phyloP scores from a whole-genome alignment of 768 basidiomycete genomes.

The Trichaptum fuscoviolaceum region DNA sequence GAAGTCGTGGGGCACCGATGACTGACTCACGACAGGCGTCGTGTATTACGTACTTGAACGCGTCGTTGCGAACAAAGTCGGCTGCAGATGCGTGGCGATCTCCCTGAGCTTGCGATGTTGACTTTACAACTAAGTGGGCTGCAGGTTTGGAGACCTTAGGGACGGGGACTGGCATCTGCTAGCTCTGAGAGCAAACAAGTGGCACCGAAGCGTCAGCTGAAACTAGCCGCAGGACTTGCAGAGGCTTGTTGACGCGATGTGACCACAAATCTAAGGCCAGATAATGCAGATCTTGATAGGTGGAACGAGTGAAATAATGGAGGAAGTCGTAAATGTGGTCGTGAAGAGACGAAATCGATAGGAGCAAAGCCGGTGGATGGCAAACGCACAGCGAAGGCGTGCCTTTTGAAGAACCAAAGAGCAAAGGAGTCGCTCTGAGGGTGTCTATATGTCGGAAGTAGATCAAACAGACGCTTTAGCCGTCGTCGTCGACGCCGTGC shows the following conservation, averaged over 20 bases:
- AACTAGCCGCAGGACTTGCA: conserved; percentile 35
- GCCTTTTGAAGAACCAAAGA: conserved; percentile 58
- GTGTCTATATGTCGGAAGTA: neutral
- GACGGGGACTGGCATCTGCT: conserved; percentile 88
- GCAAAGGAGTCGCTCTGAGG: conserved; percentile 7
- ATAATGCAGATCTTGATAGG: conserved; percentile 33
- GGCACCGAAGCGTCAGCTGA: conserved; percentile 17
- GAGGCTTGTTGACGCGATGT: conserved; percentile 20
- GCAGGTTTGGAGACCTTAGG: conserved; percentile 52
- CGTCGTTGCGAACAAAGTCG: conserved; percentile 10
- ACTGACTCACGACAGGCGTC: conserved; percentile 47
- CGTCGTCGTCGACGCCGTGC: conserved; percentile 5
- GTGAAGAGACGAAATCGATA: conserved; percentile 42
- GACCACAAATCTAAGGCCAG: conserved; percentile 31
- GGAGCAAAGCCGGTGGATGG: conserved; percentile 38
- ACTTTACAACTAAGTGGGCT: conserved; percentile 66
- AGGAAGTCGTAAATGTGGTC: conserved; percentile 67
- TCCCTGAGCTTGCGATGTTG: conserved; percentile 20
- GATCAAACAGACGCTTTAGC: neutral
- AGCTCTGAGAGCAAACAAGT: conserved; percentile 33
- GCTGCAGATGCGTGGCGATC: neutral
- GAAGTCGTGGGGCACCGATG: conserved; percentile 60
- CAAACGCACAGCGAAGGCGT: conserved; percentile 92
- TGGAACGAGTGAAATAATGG: conserved; percentile 33
- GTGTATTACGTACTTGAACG: conserved; percentile 49